A percentile compares a stretch with the other conserved stretches of the same genome.
Evolutionary conservation across 2,329 filamentous ascomycete species (phyloP).

Genomic region (Phyllosticta capitalensis): DNA sequence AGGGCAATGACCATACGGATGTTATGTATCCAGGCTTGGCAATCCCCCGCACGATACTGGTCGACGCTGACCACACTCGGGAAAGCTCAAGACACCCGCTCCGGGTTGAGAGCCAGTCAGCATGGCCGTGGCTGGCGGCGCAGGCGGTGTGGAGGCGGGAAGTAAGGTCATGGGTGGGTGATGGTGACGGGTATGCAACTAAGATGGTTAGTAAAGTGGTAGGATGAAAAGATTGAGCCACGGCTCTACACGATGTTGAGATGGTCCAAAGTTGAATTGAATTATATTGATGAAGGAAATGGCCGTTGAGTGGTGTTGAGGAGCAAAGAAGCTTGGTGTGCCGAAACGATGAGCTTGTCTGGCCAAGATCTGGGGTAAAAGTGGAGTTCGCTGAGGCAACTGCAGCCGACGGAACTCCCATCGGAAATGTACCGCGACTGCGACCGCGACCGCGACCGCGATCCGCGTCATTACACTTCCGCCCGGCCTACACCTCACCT

Average conservation of each 20-base stretch:
- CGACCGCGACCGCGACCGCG: too few species aligned
- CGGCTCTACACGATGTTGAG: too few species aligned
- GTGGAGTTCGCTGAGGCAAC: not conserved
- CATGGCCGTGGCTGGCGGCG: not conserved
- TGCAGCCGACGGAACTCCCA: too few species aligned
- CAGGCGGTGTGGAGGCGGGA: not conserved
- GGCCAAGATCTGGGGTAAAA: not conserved
- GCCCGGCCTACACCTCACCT: not conserved
- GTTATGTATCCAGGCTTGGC: not conserved
- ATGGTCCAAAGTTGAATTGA: too few species aligned
- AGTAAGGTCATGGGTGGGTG: not conserved
- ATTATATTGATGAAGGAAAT: too few species aligned
- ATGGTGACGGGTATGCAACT: not conserved
- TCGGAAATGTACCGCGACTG: too few species aligned
- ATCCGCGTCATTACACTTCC: not conserved
- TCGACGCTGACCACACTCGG: not conserved
- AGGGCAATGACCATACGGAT: not conserved
- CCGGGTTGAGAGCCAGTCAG: not conserved
- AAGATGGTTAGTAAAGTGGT: not conserved
- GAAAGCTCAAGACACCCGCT: not conserved
- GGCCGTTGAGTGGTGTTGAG: not conserved
- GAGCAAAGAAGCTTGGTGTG: not conserved
- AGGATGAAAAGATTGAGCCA: too few species aligned
- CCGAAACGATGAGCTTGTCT: not conserved
- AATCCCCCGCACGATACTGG: not conserved